These are phyloP conservation scores for Melastoma candidum DNA, from an alignment of 441 rosid genomes.

Conservation along the genomic window DNA sequence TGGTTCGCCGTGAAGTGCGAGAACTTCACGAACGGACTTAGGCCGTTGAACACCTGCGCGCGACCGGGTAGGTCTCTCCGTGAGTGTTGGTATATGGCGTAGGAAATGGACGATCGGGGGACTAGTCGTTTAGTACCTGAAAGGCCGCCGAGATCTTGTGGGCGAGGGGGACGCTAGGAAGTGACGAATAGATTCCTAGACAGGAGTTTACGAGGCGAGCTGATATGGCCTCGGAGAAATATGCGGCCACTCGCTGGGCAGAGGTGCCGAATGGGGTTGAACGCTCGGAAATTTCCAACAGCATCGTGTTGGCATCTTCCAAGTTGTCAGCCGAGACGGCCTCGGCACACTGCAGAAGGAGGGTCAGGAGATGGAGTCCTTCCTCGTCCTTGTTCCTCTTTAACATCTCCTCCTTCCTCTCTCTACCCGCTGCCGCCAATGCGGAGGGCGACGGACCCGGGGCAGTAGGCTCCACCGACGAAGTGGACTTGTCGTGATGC, in stretches of 20 bases:
- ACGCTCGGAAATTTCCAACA: conserved; percentile 77
- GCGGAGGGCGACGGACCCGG: conserved; percentile 16
- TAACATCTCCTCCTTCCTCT: conserved; percentile 61
- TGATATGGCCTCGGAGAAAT: conserved; percentile 96
- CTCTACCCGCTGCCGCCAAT: conserved; percentile 22
- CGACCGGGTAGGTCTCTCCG: background rate
- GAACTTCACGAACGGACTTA: conserved; percentile 92
- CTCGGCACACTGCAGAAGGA: conserved; percentile 91
- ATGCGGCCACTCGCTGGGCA: conserved; percentile 94
- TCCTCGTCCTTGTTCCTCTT: conserved; percentile 84
- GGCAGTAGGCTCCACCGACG: conserved; percentile 5
- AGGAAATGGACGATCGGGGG: background rate
- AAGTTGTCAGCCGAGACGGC: conserved; percentile 81
- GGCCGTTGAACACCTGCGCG: conserved; percentile 64
- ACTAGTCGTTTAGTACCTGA: conserved; percentile 23
- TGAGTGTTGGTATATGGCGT: background rate
- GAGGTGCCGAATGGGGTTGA: conserved; percentile 94
- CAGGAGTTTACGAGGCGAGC: conserved; percentile 82
- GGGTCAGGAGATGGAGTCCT: conserved; percentile 81
- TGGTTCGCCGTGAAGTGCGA: conserved; percentile 97
- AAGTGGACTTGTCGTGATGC: conserved; percentile 1
- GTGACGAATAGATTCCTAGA: conserved; percentile 65
- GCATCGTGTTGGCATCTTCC: conserved; percentile 84
- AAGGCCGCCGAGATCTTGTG: conserved; percentile 87
- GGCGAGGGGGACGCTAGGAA: conserved; percentile 58